These are phyloP conservation scores for Crepidotus variabilis DNA, from an alignment of 768 basidiomycete genomes.

Conservation along the genomic window DNA sequence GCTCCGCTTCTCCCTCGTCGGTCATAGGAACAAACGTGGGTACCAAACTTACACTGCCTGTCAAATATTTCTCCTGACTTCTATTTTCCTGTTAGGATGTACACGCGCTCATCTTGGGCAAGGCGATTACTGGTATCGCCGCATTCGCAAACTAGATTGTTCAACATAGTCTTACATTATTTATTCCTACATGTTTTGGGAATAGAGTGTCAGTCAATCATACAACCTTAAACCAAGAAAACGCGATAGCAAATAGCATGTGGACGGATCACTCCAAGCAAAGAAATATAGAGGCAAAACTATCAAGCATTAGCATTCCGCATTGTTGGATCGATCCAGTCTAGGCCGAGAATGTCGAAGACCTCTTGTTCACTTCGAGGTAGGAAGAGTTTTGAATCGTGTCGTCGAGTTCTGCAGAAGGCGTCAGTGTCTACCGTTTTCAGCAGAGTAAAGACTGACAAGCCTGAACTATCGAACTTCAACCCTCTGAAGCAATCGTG, in stretches of 20 bases:
- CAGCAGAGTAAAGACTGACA: slow-evolving; percentile 42
- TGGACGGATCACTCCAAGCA: neutral
- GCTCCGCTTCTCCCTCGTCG: neutral
- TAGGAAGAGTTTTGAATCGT: slow-evolving; percentile 56
- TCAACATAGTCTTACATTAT: neutral
- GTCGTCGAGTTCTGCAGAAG: slow-evolving; percentile 49
- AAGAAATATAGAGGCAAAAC: neutral
- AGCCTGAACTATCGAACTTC: slow-evolving; percentile 81
- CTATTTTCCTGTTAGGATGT: slow-evolving; percentile 56
- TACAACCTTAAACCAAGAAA: neutral
- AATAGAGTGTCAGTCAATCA: neutral
- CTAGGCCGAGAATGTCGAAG: slow-evolving; percentile 65
- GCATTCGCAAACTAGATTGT: slow-evolving; percentile 66
- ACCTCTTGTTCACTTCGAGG: slow-evolving; percentile 70
- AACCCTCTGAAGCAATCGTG: slow-evolving; percentile 46
- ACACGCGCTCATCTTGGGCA: slow-evolving; percentile 89
- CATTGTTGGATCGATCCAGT: slow-evolving; percentile 66
- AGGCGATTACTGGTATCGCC: slow-evolving; percentile 84
- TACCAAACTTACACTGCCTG: slow-evolving; percentile 4
- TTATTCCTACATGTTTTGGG: neutral
- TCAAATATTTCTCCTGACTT: slow-evolving; percentile 7
- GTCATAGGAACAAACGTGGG: slow-evolving; percentile 56
- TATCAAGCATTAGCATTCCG: slow-evolving; percentile 66
- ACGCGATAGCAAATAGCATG: neutral
- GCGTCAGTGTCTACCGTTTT: neutral